These are phyloP conservation scores for Leccinum disarticulatum DNA, from an alignment of 768 basidiomycete species.

Conservation along the genomic window DNA sequence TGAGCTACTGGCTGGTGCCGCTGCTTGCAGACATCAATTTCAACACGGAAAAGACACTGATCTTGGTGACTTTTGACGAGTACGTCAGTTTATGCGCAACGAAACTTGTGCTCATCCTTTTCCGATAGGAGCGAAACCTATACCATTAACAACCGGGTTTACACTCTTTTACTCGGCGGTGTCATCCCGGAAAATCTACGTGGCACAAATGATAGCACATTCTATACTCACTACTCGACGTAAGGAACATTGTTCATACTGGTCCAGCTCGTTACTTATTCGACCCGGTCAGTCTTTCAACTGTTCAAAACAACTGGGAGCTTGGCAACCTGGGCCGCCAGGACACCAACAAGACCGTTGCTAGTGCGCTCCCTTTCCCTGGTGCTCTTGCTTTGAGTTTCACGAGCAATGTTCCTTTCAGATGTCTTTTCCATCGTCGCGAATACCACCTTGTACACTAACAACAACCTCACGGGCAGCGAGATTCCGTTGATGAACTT, in stretches of 20 bases:
- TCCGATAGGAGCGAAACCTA: conserved; percentile 29
- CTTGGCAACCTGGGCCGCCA: conserved; percentile 59
- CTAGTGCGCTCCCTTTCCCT: conserved; percentile 11
- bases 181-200: conserved; percentile 42
- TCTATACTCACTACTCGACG: conserved; percentile 62
- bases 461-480: conserved; percentile 33
- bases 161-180: conserved; percentile 43
- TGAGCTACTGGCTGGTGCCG: conserved; percentile 51
- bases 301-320: conserved; percentile 61
- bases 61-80: conserved; percentile 66
- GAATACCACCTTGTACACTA: conserved; percentile 42
- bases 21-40: conserved; percentile 50
- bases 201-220: conserved; percentile 50
- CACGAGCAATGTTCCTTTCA: conserved; percentile 5
- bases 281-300: conserved; percentile 37
- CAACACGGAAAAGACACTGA: conserved; percentile 54
- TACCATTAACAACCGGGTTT: conserved; percentile 47
- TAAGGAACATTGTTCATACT: conserved; percentile 10
- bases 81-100: conserved; percentile 29
- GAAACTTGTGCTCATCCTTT: not conserved
- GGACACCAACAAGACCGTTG: conserved; percentile 49
- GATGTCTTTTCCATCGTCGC: conserved; percentile 59
- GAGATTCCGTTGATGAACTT: conserved; percentile 39
- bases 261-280: not conserved
- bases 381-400: not conserved